These are phyloP conservation scores for Phytophthora hybrid DNA, from an alignment of 352 stramenopile species.

Conservation along the genomic window DNA sequence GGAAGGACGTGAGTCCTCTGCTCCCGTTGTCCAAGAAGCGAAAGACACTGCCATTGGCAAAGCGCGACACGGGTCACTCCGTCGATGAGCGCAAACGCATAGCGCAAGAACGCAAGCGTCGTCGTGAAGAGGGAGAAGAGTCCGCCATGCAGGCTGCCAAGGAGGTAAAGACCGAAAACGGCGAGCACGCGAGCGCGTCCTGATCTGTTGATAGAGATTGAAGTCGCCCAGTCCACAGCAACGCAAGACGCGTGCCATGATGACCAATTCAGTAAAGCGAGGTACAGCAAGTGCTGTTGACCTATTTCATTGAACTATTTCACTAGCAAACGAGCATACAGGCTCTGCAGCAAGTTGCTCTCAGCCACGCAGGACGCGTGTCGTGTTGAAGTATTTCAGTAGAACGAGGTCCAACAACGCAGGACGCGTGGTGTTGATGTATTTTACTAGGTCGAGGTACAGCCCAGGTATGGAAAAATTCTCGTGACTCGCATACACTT, in stretches of 20 bases:
- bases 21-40: constrained; percentile 63
- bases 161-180: constrained; percentile 26
- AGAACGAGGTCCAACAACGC: not conserved
- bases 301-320: no score
- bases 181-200: constrained; percentile 12
- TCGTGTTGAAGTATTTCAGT: not conserved
- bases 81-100: constrained; percentile 84
- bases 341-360: not conserved
- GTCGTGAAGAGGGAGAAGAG: constrained; percentile 46
- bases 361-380: not conserved
- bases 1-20: constrained; percentile 68
- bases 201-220: constrained; percentile 26
- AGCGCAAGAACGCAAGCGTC: constrained; percentile 78
- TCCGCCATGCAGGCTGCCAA: constrained; percentile 18
- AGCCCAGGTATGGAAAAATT: not conserved
- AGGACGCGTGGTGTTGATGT: not conserved
- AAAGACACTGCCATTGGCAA: constrained; percentile 69
- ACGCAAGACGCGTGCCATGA: not conserved
- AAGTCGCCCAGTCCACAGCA: constrained; percentile 3
- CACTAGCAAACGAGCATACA: no score
- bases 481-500: not conserved
- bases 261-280: no score
- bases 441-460: not conserved
- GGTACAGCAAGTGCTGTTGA: no score
- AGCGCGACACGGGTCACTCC: constrained; percentile 78